phyloP scores from a whole-genome alignment of 352 stramenopile species.

The Globisporangium solare region DNA sequence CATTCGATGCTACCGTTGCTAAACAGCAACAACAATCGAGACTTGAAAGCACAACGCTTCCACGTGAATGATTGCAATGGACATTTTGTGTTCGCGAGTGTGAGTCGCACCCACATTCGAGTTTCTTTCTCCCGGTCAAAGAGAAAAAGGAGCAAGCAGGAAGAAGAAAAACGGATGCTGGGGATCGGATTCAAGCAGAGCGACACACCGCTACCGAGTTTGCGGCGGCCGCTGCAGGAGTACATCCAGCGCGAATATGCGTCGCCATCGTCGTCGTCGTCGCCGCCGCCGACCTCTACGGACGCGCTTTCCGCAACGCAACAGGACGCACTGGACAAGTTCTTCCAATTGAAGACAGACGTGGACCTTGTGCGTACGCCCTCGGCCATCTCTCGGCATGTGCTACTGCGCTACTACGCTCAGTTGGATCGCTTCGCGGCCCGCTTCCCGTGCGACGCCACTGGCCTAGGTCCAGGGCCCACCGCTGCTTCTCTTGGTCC shows the following conservation, averaged over 20 bases:
- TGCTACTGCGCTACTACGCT: conserved; percentile 72
- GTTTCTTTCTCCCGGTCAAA: not conserved
- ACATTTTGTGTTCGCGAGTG: too few species aligned
- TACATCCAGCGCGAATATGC: conserved; percentile 73
- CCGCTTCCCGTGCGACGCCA: conserved; percentile 50
- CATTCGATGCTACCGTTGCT: too few species aligned
- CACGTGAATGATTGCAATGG: too few species aligned
- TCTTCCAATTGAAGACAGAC: conserved; percentile 55
- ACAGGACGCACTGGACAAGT: conserved; percentile 36
- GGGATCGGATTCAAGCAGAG: conserved; percentile 75
- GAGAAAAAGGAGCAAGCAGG: not conserved
- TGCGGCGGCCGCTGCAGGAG: conserved; percentile 51
- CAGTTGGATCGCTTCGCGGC: conserved; percentile 61
- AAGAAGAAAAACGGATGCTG: conserved; percentile 32
- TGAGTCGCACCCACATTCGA: not conserved
- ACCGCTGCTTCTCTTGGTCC: conserved; percentile 2
- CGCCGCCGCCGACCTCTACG: not conserved
- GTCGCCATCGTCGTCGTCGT: conserved; percentile 2
- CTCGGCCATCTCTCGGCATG: conserved; percentile 57
- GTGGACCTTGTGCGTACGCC: conserved; percentile 68
- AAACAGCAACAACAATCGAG: too few species aligned
- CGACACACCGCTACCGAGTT: conserved; percentile 34
- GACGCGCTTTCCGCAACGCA: conserved; percentile 15
- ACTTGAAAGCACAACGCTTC: too few species aligned
- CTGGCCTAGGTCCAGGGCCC: not conserved